A percentile compares a stretch with the other conserved stretches of the same genome.
Conservation (phyloP, 2,329 filamentous ascomycete genomes). For the Akanthomyces muscarius region DNA sequence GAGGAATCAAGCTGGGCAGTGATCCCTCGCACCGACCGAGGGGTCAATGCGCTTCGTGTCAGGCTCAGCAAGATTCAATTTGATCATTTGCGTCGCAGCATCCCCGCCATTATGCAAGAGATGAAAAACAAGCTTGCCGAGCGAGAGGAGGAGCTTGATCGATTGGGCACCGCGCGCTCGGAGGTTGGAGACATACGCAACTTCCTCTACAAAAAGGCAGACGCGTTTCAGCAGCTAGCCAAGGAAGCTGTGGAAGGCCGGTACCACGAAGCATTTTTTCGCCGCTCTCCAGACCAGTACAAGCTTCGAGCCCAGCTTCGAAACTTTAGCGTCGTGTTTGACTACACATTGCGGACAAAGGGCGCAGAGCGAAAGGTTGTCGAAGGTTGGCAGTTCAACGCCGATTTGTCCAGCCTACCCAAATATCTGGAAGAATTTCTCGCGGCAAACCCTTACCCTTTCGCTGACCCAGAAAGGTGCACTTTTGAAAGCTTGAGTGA, state of each 20-base stretch:
- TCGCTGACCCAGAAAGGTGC: background rate
- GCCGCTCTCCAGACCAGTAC: conserved; percentile 8
- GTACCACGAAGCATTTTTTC: conserved; percentile 30
- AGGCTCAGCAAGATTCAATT: conserved; percentile 29
- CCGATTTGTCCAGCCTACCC: conserved; percentile 14
- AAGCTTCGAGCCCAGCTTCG: conserved; percentile 23
- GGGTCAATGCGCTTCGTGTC: conserved; percentile 26
- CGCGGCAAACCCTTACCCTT: background rate
- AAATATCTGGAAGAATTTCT: conserved; percentile 26
- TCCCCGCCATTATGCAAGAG: conserved; percentile 22
- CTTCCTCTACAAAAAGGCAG: conserved; percentile 30
- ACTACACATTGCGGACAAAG: conserved; percentile 18
- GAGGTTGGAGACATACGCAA: conserved; percentile 23
- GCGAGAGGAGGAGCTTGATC: conserved; percentile 12
- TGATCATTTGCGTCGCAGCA: conserved; percentile 21
- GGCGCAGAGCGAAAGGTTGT: conserved; percentile 16
- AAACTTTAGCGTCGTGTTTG: conserved; percentile 22
- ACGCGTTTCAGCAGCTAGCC: conserved; percentile 25
- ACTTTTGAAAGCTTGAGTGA: background rate
- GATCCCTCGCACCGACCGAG: conserved; percentile 13
- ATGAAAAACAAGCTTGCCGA: conserved; percentile 18
- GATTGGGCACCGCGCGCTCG: conserved; percentile 17
- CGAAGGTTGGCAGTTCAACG: conserved; percentile 1
- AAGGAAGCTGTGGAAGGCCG: conserved; percentile 17
- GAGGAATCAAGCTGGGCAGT: conserved; percentile 13